Percentiles rank a stretch among this genome's conserved stretches.
phyloP scores from a whole-genome alignment of 1,284 basidiomycete species.

The Singerocomus inundabilis region DNA sequence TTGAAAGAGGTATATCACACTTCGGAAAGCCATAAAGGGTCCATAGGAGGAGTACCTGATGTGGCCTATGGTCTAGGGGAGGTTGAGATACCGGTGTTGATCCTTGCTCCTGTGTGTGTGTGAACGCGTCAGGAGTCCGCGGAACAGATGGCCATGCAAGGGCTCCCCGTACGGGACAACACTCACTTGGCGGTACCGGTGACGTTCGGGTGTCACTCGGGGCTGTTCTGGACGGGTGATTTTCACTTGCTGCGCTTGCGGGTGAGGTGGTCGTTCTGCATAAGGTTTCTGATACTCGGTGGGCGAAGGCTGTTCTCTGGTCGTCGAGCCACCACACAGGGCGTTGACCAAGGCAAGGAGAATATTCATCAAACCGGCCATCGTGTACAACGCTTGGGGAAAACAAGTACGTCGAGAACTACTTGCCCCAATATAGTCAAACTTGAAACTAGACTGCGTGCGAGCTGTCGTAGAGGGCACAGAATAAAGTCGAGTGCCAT shows the following conservation, averaged over 20 bases:
- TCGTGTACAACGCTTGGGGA: background rate
- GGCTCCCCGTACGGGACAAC: background rate
- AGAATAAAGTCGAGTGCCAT: constrained; percentile 1
- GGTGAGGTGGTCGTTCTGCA: constrained; percentile 9
- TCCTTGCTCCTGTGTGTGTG: constrained; percentile 17
- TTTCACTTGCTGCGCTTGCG: constrained; percentile 9
- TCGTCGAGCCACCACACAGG: constrained; percentile 26
- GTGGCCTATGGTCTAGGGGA: constrained; percentile 10
- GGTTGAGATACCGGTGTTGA: constrained; percentile 17
- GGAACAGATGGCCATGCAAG: background rate
- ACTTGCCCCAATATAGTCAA: background rate
- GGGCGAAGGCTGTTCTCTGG: constrained; percentile 13
- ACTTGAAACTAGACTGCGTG: too few species aligned
- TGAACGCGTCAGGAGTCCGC: constrained; percentile 2
- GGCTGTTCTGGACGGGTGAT: constrained; percentile 5
- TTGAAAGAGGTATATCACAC: constrained; percentile 28
- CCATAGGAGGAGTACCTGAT: constrained; percentile 14
- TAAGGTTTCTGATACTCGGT: constrained; percentile 9
- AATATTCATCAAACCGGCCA: constrained; percentile 29
- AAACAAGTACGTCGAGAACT: background rate
- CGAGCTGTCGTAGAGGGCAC: background rate
- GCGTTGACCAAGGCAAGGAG: constrained; percentile 22
- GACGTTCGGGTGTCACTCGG: constrained; percentile 1
- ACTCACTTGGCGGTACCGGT: constrained; percentile 21
- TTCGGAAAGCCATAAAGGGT: background rate